Conservation (phyloP, 2,329 filamentous ascomycete species). For the Colletotrichum sp. region DNA sequence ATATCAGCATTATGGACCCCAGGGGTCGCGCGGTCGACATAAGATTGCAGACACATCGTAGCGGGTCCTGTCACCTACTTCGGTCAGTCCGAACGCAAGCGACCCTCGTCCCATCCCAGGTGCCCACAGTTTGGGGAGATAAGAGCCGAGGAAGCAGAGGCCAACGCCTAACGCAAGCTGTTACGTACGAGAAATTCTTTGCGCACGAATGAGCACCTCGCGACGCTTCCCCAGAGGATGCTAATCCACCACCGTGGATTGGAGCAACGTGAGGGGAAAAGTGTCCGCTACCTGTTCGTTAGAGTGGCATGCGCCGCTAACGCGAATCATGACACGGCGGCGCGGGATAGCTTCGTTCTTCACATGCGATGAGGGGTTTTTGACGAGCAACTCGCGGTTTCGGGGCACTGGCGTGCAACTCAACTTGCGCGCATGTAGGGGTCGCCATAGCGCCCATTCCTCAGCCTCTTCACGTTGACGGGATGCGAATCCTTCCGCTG, state of each 20-base stretch:
- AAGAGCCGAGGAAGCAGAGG: constrained; percentile 18
- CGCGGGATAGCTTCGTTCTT: not conserved
- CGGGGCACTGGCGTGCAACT: not conserved
- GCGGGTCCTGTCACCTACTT: constrained; percentile 6
- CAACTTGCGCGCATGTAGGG: not conserved
- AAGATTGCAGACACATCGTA: not conserved
- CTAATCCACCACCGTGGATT: constrained; percentile 11
- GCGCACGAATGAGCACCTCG: not conserved
- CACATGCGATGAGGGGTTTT: not conserved
- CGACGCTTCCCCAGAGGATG: constrained; percentile 16
- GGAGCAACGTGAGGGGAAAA: not conserved
- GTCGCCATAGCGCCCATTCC: not conserved
- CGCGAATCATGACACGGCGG: not conserved
- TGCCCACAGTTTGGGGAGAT: constrained; percentile 10
- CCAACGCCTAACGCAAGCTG: constrained; percentile 10
- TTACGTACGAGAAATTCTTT: constrained; percentile 18
- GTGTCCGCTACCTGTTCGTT: not conserved
- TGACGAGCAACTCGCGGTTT: not conserved
- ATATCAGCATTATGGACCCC: not conserved
- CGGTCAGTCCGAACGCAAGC: constrained; percentile 7
- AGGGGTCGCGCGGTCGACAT: not conserved
- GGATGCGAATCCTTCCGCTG: not conserved
- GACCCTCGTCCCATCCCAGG: not conserved
- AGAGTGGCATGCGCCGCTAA: not conserved
- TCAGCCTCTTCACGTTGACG: not conserved